These are phyloP conservation scores for Colletotrichum sp. DNA, from an alignment of 2,329 filamentous ascomycete species.

Conservation along the genomic window DNA sequence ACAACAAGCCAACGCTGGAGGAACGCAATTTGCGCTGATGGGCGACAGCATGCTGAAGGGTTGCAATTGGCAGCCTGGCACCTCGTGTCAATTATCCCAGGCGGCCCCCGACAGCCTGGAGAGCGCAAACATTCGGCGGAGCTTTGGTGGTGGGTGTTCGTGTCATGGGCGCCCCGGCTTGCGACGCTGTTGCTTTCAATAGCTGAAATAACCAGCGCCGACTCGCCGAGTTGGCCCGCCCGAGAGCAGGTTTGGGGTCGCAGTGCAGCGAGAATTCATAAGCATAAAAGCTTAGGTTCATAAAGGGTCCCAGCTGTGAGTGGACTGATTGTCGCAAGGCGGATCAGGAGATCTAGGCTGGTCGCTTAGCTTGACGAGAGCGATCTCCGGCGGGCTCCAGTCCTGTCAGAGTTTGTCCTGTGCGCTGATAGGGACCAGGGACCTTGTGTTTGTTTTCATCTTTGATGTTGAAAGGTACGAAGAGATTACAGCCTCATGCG, in stretches of 20 bases:
- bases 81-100: background rate
- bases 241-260: background rate
- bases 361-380: background rate
- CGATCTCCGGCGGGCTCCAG: background rate
- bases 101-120: background rate
- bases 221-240: background rate
- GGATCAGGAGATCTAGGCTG: background rate
- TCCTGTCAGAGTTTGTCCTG: background rate
- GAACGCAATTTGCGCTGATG: background rate
- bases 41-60: background rate
- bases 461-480: background rate
- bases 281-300: background rate
- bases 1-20: background rate
- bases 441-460: background rate
- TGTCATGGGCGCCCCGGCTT: background rate
- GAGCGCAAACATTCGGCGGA: background rate
- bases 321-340: background rate
- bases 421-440: background rate
- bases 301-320: background rate
- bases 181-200: conserved; percentile 14
- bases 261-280: background rate
- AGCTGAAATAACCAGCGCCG: background rate
- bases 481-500: background rate
- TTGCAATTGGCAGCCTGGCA: background rate
- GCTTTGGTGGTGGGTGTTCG: background rate